Conservation (phyloP, 768 basidiomycete genomes). For the Tulasnella sp. region DNA sequence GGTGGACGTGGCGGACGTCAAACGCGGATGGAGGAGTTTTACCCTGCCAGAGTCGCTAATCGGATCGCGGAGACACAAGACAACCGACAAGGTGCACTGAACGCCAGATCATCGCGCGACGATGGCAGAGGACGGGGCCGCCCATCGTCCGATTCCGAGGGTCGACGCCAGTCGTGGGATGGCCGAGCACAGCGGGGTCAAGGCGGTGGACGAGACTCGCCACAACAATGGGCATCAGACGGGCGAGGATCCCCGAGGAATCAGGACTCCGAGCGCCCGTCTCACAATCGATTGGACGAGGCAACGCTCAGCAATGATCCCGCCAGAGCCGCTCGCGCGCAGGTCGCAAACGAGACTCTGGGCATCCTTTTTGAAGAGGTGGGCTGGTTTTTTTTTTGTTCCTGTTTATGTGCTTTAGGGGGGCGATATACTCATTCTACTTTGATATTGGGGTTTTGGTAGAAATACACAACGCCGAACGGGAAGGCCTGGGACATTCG, state of each 20-base stretch:
- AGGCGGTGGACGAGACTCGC: constrained; percentile 1
- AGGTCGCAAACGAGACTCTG: constrained; percentile 17
- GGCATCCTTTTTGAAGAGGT: constrained; percentile 16
- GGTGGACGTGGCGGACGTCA: background rate
- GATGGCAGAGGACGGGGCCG: background rate
- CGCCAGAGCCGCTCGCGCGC: constrained; percentile 2
- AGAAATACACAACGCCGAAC: constrained; percentile 19
- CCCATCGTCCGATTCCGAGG: background rate
- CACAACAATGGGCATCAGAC: background rate
- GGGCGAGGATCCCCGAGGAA: background rate
- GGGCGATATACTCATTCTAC: background rate
- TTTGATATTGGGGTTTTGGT: background rate
- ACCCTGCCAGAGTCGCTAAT: background rate
- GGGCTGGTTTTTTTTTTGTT: background rate
- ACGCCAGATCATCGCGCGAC: background rate
- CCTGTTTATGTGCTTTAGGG: background rate
- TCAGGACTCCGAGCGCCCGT: background rate
- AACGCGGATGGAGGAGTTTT: background rate
- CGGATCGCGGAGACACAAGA: constrained; percentile 6
- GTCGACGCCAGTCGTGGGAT: background rate
- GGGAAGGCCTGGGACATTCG: background rate
- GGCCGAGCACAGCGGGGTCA: background rate
- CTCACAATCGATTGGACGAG: constrained; percentile 23
- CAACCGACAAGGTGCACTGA: background rate
- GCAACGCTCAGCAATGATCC: constrained; percentile 17